Evolutionary conservation across 495 filamentous ascomycete species (phyloP).

Genomic region (Acidomyces sp.): DNA sequence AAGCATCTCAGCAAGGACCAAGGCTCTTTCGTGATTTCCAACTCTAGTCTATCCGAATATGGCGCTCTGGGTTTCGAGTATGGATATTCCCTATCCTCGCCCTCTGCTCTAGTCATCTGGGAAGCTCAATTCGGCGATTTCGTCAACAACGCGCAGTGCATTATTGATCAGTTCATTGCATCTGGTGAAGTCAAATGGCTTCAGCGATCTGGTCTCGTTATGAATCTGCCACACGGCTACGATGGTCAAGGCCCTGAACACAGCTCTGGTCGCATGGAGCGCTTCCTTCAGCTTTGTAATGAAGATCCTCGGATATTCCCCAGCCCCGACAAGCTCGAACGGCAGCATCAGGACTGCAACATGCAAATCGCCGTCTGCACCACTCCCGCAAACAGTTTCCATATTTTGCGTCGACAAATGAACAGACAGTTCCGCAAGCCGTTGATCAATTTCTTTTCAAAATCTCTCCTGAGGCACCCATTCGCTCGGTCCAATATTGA

Average conservation of each 20-base stretch:
- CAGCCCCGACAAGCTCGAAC: conserved; percentile 69
- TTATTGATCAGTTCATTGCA: conserved; percentile 97
- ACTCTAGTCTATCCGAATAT: conserved; percentile 93
- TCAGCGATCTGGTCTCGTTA: conserved; percentile 86
- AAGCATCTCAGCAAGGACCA: conserved; percentile 80
- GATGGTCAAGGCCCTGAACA: conserved; percentile 98
- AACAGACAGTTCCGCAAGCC: conserved; percentile 98
- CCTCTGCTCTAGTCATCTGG: conserved; percentile 96
- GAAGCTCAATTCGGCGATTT: conserved; percentile 99
- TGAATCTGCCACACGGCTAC: conserved; percentile 93
- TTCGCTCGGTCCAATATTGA: conserved; percentile 77
- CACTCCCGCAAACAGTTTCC: conserved; percentile 84
- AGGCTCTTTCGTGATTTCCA: conserved; percentile 88
- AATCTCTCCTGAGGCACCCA: conserved; percentile 84
- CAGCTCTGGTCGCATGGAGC: conserved; percentile 93
- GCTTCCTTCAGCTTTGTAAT: conserved; percentile 94
- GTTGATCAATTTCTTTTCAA: conserved; percentile 93
- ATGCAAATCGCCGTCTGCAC: conserved; percentile 98
- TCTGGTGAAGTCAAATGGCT: conserved; percentile 98
- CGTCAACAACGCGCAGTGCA: conserved; percentile 97
- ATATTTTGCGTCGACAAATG: conserved; percentile 92
- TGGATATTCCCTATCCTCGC: conserved; percentile 92
- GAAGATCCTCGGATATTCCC: conserved; percentile 94
- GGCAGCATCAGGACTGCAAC: conserved; percentile 98
- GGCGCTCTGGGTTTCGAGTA: conserved; percentile 96